Evolutionary conservation across 140 eudicot species (phyloP).

Genomic region (Stevia rebaudiana): DNA sequence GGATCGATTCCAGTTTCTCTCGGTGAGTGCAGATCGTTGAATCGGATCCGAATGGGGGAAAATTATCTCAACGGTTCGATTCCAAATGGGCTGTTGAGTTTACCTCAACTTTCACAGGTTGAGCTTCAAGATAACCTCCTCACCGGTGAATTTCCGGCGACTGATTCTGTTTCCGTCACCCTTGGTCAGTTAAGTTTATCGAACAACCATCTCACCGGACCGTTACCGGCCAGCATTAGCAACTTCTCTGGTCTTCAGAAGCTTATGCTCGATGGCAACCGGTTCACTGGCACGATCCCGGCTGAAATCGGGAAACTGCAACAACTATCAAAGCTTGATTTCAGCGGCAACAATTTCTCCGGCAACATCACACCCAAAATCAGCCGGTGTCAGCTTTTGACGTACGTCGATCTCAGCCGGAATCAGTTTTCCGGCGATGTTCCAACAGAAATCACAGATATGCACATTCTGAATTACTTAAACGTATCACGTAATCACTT

Average conservation of each 20-base stretch:
- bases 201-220: constrained; percentile 38
- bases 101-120: constrained; percentile 42
- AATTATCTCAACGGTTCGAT: constrained; percentile 49
- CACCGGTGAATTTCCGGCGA: constrained; percentile 44
- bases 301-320: constrained; percentile 39
- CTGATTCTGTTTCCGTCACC: constrained; percentile 24
- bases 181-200: constrained; percentile 46
- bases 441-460: constrained; percentile 45
- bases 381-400: constrained; percentile 44
- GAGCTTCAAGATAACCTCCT: constrained; percentile 54
- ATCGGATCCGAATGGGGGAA: constrained; percentile 45
- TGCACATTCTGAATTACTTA: constrained; percentile 47
- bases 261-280: constrained; percentile 44
- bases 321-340: constrained; percentile 53
- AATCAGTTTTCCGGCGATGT: constrained; percentile 50
- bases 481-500: constrained; percentile 43
- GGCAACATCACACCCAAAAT: constrained; percentile 44
- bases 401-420: constrained; percentile 50
- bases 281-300: constrained; percentile 40
- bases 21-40: constrained; percentile 36
- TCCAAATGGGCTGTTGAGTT: constrained; percentile 43
- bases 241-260: constrained; percentile 48
- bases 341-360: constrained; percentile 41
- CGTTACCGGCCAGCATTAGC: constrained; percentile 39
- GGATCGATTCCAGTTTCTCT: constrained; percentile 40